Conservation (phyloP, 768 basidiomycete genomes). For the Tephrocybe rancida region DNA sequence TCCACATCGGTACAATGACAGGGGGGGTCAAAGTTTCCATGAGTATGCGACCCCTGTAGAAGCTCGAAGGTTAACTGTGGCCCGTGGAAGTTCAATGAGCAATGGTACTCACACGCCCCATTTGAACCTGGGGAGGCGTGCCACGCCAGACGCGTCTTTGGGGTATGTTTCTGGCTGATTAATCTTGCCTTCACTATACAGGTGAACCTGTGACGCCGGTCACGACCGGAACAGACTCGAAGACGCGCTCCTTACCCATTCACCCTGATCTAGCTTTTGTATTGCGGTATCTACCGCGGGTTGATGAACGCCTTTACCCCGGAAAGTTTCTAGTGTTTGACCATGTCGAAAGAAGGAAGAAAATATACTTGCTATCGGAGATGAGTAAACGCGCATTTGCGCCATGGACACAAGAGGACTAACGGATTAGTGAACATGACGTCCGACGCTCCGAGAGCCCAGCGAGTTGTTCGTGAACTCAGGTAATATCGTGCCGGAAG, state of each 20-base stretch:
- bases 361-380: slow-evolving; percentile 61
- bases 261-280: slow-evolving; percentile 74
- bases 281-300: slow-evolving; percentile 85
- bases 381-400: slow-evolving; percentile 9
- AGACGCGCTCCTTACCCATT: slow-evolving; percentile 66
- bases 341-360: slow-evolving; percentile 86
- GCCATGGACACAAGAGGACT: slow-evolving; percentile 28
- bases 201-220: slow-evolving; percentile 65
- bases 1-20: slow-evolving; percentile 90
- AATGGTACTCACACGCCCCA: slow-evolving; percentile 84
- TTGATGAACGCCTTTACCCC: slow-evolving; percentile 90
- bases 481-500: slow-evolving; percentile 69
- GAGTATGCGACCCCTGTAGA: slow-evolving; percentile 81
- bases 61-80: not conserved
- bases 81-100: not conserved
- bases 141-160: slow-evolving; percentile 40
- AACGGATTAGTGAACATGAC: slow-evolving; percentile 94
- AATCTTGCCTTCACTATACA: slow-evolving; percentile 89
- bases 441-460: slow-evolving; percentile 92
- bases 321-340: slow-evolving; percentile 90
- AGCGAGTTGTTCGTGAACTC: slow-evolving; percentile 65
- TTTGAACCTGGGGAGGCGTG: slow-evolving; percentile 77
- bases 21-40: slow-evolving; percentile 65
- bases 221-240: not conserved
- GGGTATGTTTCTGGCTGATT: slow-evolving; percentile 68